phyloP scores from a whole-genome alignment of 306 rosid species.

The Datisca glomerata region DNA sequence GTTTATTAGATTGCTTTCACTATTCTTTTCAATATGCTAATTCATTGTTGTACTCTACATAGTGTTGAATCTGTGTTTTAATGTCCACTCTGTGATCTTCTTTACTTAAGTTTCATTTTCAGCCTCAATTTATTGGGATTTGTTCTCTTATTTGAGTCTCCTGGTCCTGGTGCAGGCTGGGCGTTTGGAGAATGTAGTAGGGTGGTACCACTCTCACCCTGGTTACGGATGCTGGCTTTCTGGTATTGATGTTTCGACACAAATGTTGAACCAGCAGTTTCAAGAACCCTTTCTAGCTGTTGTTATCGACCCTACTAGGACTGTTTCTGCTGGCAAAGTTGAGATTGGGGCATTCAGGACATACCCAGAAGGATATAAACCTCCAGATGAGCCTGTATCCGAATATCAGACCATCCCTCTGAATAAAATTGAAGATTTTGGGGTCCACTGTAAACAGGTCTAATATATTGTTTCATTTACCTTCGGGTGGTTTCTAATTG shows the following conservation, averaged over 20 bases:
- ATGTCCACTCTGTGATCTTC: too few relatives aligned
- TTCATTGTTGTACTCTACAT: too few relatives aligned
- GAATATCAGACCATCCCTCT: constrained; percentile 96
- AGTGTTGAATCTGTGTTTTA: too few relatives aligned
- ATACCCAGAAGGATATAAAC: constrained; percentile 90
- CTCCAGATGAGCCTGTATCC: constrained; percentile 83
- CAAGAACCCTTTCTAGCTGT: constrained; percentile 96
- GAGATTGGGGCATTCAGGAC: constrained; percentile 99
- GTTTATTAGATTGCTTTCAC: too few relatives aligned
- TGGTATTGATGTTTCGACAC: constrained; percentile 92
- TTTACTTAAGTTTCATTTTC: too few relatives aligned
- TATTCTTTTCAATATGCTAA: too few relatives aligned
- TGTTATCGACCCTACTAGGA: constrained; percentile 89
- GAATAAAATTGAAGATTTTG: constrained; percentile 93
- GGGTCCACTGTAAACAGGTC: constrained; percentile 98
- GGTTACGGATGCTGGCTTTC: constrained; percentile 99
- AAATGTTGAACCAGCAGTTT: constrained; percentile 84
- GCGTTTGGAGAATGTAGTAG: constrained; percentile 85
- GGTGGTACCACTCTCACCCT: constrained; percentile 99
- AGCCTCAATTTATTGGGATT: too few relatives aligned
- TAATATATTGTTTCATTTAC: constrained; percentile 10
- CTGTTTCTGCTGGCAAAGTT: constrained; percentile 94
- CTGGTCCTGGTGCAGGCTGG: constrained; percentile 74
- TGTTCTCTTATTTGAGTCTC: too few relatives aligned
- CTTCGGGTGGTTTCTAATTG: not conserved